Evolutionary conservation across 2,329 filamentous ascomycete genomes (phyloP).

Genomic region (Pseudogymnoascus verrucosus): DNA sequence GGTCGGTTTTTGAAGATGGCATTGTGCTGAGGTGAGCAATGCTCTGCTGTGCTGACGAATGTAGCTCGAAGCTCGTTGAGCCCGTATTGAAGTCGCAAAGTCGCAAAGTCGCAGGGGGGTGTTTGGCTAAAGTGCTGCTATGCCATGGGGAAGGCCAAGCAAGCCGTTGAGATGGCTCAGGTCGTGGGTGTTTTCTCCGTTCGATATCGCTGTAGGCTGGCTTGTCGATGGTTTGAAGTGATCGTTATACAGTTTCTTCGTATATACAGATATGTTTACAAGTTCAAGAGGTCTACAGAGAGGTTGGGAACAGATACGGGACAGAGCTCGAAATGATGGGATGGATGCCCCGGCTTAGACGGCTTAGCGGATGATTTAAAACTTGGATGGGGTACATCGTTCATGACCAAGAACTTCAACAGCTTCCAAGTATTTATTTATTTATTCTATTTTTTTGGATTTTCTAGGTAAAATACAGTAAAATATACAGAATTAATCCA

Average conservation of each 20-base stretch:
- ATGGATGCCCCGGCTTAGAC: not conserved
- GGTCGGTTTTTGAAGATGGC: not conserved
- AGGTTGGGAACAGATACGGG: not conserved
- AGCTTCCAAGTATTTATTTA: not conserved
- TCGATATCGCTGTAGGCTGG: not conserved
- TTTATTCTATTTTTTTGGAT: not conserved
- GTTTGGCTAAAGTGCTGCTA: not conserved
- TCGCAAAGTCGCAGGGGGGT: not conserved
- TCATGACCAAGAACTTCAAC: not conserved
- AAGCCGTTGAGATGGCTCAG: not conserved
- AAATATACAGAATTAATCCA: not conserved
- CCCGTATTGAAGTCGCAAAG: not conserved
- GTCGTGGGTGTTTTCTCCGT: not conserved
- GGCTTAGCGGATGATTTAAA: not conserved
- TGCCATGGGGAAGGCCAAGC: not conserved
- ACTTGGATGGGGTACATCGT: not conserved
- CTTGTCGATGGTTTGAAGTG: not conserved
- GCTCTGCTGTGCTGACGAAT: not conserved
- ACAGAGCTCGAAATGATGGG: not conserved
- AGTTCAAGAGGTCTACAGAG: not conserved
- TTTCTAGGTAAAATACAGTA: not conserved
- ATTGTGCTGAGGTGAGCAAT: not conserved
- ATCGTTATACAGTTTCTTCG: not conserved
- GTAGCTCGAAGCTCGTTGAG: not conserved
- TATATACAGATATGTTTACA: not conserved